phyloP scores from a whole-genome alignment of 225 moss, liverwort and hornwort genomes.

The Asterella californica region DNA sequence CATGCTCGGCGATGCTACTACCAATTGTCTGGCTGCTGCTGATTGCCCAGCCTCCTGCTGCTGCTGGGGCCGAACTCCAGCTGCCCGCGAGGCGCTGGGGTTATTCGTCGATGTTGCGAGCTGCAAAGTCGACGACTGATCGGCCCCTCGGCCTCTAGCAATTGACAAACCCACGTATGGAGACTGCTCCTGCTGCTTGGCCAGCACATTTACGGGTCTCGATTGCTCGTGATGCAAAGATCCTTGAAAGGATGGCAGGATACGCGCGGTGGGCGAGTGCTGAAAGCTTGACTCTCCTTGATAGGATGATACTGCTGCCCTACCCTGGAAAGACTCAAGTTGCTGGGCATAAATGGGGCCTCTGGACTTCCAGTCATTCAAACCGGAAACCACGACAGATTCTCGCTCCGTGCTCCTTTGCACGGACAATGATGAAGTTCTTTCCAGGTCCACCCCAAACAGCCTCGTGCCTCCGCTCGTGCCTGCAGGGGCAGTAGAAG shows the following conservation, averaged over 20 bases:
- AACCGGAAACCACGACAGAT: conserved; percentile 36
- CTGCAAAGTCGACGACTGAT: conserved; percentile 12
- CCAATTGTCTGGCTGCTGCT: conserved; percentile 50
- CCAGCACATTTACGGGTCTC: not conserved
- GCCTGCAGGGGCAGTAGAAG: conserved; percentile 36
- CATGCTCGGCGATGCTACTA: conserved; percentile 46
- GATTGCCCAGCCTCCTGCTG: conserved; percentile 30
- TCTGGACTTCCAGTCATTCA: conserved; percentile 36
- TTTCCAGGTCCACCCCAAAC: conserved; percentile 88
- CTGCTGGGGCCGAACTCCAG: conserved; percentile 7
- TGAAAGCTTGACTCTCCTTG: conserved; percentile 6
- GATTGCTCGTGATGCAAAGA: conserved; percentile 21
- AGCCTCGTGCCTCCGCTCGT: conserved; percentile 68
- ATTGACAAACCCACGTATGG: conserved; percentile 26
- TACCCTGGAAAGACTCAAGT: conserved; percentile 25
- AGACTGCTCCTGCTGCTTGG: conserved; percentile 11
- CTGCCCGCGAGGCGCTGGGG: not conserved
- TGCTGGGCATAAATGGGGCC: conserved; percentile 23
- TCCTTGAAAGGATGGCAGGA: conserved; percentile 21
- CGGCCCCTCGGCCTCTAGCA: conserved; percentile 3
- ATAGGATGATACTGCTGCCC: not conserved
- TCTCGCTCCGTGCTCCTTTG: conserved; percentile 35
- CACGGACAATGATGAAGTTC: conserved; percentile 38
- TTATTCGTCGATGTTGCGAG: conserved; percentile 15
- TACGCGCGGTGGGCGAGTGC: conserved; percentile 6